Evolutionary conservation across 1,284 basidiomycete genomes (phyloP), one percentile per base, ranked within the genome.

Genomic region (Papiliotrema fonsecae): DNA sequence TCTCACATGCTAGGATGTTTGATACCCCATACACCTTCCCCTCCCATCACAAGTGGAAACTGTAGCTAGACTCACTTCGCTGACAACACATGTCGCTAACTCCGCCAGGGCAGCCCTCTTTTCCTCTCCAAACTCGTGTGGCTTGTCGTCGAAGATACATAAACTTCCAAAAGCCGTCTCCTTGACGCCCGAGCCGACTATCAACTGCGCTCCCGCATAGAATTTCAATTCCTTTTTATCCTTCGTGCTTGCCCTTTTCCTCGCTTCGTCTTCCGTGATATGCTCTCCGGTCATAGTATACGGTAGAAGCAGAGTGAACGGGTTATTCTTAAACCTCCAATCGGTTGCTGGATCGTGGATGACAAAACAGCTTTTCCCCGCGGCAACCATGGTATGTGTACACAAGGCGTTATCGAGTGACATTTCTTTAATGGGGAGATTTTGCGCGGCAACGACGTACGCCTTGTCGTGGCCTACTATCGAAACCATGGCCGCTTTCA

Each of bases 171-270:
- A 64, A 3, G 60, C 54, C 6, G 58, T 50, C n/a, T 47, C 49
- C 44, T 58, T 58, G 19, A 42, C 27, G 1, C 60, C 58, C 14
- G 42, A 39, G 6, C 51, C 56, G 21, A 64, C 35, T n/a, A 34
- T 51, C 14, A 66, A 35, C 2, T 61, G 64, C 2, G 61, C 60
- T 2, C 64, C 64, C n/a, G 60, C 62, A 42, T 66, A 66, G 28
- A 60, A 60, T 18, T 52, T 46, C n/a, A 58, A 46, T 14, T 16
- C 30, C 16, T 16, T 31, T 31, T 31, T 31, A 31, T 31, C 30
- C 30, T 31, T 31, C 14, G 34, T 35, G 6, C 34, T 35, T 35
- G 16, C 16, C 34, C 34, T 16, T 4, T 16, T 35, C 34, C 5
- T 19, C 5, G 16, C 34, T 19, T 35, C 14, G 16, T 35, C 34